phyloP scores from a whole-genome alignment of 1,284 basidiomycete genomes.

The Vanrija sp. region DNA sequence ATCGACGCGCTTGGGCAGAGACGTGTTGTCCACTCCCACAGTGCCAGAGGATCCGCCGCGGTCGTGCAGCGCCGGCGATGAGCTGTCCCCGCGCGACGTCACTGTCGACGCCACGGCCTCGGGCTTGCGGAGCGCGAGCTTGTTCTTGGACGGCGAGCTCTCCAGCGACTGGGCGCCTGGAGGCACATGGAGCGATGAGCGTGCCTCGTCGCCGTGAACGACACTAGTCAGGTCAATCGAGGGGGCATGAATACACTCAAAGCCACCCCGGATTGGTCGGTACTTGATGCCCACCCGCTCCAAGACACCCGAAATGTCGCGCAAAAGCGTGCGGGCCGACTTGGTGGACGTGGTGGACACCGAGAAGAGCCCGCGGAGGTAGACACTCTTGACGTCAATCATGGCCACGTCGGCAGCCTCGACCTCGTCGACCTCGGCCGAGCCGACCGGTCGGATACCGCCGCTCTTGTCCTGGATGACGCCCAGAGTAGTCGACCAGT shows the following conservation, averaged over 20 bases:
- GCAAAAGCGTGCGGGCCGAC: constrained; percentile 70
- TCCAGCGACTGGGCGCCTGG: constrained; percentile 11
- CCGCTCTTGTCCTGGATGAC: constrained; percentile 16
- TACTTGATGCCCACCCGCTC: constrained; percentile 93
- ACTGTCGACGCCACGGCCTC: constrained; percentile 3
- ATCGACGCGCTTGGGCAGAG: constrained; percentile 42
- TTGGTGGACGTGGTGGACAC: constrained; percentile 96
- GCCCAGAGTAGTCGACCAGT: constrained; percentile 22
- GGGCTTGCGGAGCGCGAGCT: constrained; percentile 11
- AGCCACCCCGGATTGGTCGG: constrained; percentile 82
- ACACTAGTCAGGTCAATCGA: constrained; percentile 83
- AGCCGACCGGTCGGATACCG: constrained; percentile 16
- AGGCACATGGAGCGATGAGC: constrained; percentile 15
- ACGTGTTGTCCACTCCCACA: constrained; percentile 9
- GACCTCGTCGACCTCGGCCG: constrained; percentile 18
- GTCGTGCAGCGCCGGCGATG: constrained; percentile 1
- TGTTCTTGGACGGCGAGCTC: constrained; percentile 14
- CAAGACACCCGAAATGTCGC: constrained; percentile 79
- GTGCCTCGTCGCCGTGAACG: constrained; percentile 42
- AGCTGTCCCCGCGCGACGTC: constrained; percentile 6
- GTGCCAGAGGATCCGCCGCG: constrained; percentile 11
- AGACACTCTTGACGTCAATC: constrained; percentile 74
- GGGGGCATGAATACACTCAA: constrained; percentile 92
- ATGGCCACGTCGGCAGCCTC: constrained; percentile 23
- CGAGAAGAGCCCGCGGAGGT: constrained; percentile 85